phyloP scores from a whole-genome alignment of 2,329 filamentous ascomycete genomes.

The Arthrobotrys conoides region DNA sequence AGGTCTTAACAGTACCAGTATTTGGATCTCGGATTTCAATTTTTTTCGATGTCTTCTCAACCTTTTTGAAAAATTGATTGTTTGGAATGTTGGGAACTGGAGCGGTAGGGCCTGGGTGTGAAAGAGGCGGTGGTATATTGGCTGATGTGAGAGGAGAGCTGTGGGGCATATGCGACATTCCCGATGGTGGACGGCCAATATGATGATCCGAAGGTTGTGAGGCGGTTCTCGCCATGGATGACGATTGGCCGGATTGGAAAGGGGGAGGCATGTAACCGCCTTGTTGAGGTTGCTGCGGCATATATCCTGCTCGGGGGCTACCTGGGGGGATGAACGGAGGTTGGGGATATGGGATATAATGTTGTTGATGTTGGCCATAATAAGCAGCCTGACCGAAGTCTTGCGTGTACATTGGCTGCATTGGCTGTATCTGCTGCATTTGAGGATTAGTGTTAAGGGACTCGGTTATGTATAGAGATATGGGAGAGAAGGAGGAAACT shows the following conservation, averaged over 20 bases:
- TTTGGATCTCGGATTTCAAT: conserved; percentile 63
- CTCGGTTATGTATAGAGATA: conserved; percentile 12
- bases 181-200: conserved; percentile 75
- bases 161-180: conserved; percentile 73
- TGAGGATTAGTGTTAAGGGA: conserved; percentile 34
- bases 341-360: conserved; percentile 46
- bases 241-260: conserved; percentile 72
- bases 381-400: conserved; percentile 64
- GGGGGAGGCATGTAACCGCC: conserved; percentile 69
- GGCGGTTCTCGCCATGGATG: conserved; percentile 83
- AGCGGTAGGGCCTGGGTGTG: conserved; percentile 70
- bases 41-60: conserved; percentile 69
- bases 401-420: conserved; percentile 58
- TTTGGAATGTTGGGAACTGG: conserved; percentile 70
- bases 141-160: conserved; percentile 69
- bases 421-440: conserved; percentile 46
- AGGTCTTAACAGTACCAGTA: conserved; percentile 57
- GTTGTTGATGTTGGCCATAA: conserved; percentile 63
- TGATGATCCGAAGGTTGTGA: conserved; percentile 78
- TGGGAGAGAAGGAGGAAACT: conserved; percentile 69
- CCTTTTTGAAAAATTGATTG: conserved; percentile 72
- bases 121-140: conserved; percentile 65
- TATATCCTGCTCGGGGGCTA: conserved; percentile 69
- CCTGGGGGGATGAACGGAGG: conserved; percentile 68
- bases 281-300: conserved; percentile 70